Percentiles rank a stretch among this genome's conserved stretches.
These are phyloP conservation scores for Juglanconis sp. DNA, from an alignment of 2,329 filamentous ascomycete genomes.

Conservation along the genomic window DNA sequence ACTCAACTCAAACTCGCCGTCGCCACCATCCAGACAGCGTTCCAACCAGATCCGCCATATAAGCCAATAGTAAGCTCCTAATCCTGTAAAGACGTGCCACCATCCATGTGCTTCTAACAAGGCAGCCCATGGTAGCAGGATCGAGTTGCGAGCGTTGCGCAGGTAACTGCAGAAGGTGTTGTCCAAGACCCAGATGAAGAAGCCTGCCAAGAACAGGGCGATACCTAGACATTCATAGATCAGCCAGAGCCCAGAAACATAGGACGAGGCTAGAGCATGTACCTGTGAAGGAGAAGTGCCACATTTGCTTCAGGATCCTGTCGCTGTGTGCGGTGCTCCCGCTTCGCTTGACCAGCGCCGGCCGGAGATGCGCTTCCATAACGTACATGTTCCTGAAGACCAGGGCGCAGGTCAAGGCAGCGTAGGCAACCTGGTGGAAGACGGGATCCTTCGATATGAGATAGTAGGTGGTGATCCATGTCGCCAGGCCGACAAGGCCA, in stretches of 20 bases:
- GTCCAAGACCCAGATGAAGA: slow-evolving; percentile 75
- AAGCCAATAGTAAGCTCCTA: slow-evolving; percentile 82
- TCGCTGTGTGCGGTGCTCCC: slow-evolving; percentile 47
- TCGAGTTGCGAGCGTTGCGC: slow-evolving; percentile 59
- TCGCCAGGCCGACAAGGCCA: slow-evolving; percentile 53
- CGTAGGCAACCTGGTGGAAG: slow-evolving; percentile 81
- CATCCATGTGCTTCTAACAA: slow-evolving; percentile 58
- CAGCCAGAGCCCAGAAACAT: slow-evolving; percentile 17
- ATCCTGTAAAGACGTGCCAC: slow-evolving; percentile 78
- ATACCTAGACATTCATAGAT: slow-evolving; percentile 45
- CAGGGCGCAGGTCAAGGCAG: slow-evolving; percentile 65
- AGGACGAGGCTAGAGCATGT: slow-evolving; percentile 24
- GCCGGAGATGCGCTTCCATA: slow-evolving; percentile 56
- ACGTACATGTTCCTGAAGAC: slow-evolving; percentile 72
- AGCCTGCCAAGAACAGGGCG: slow-evolving; percentile 69
- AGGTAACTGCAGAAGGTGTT: slow-evolving; percentile 70
- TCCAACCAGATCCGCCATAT: slow-evolving; percentile 80
- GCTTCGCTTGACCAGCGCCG: slow-evolving; percentile 37
- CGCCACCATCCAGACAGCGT: slow-evolving; percentile 69
- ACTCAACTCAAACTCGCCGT: slow-evolving; percentile 66
- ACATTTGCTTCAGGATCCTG: slow-evolving; percentile 60
- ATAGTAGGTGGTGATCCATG: slow-evolving; percentile 74
- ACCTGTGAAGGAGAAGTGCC: slow-evolving; percentile 65
- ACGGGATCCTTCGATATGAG: slow-evolving; percentile 76
- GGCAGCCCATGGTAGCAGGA: slow-evolving; percentile 78